Percentiles rank a stretch among this genome's conserved stretches.
Conservation (phyloP, 805 yeast genomes). For the Sugiyamaella marilandica region DNA sequence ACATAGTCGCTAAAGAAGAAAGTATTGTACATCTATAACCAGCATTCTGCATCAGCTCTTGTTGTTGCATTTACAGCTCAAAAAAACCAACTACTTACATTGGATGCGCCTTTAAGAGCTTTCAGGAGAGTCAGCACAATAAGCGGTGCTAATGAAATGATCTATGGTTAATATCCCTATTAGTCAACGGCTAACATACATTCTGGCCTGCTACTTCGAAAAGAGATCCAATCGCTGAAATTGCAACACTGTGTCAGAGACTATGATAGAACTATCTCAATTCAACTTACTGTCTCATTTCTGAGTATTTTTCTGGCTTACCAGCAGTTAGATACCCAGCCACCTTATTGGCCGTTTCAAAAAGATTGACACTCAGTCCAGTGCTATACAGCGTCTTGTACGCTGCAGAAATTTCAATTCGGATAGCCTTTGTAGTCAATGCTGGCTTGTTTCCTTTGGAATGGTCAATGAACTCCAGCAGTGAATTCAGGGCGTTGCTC, state of each 20-base stretch:
- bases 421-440: conserved; percentile 15
- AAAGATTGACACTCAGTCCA: conserved; percentile 17
- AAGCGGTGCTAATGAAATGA: conserved; percentile 32
- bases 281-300: conserved; percentile 26
- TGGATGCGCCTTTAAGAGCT: conserved; percentile 22
- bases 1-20: conserved; percentile 21
- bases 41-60: conserved; percentile 21
- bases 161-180: conserved; percentile 13
- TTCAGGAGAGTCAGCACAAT: conserved; percentile 27
- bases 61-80: too few species aligned
- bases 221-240: conserved; percentile 25
- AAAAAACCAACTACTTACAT: conserved; percentile 13
- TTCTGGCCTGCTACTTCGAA: conserved; percentile 27
- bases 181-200: conserved; percentile 16
- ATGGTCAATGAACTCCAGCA: conserved; percentile 15
- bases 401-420: conserved; percentile 14
- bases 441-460: conserved; percentile 11
- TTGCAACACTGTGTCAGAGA: conserved; percentile 19
- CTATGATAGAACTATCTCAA: neutral
- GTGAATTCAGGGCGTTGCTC: conserved; percentile 7
- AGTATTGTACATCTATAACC: conserved; percentile 28
- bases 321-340: conserved; percentile 22
- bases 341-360: conserved; percentile 26
- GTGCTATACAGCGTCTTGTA: conserved; percentile 14
- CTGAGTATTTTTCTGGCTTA: conserved; percentile 27